These are phyloP conservation scores for Ustilago shanxiensis DNA, from an alignment of 1,284 basidiomycete genomes.

Conservation along the genomic window DNA sequence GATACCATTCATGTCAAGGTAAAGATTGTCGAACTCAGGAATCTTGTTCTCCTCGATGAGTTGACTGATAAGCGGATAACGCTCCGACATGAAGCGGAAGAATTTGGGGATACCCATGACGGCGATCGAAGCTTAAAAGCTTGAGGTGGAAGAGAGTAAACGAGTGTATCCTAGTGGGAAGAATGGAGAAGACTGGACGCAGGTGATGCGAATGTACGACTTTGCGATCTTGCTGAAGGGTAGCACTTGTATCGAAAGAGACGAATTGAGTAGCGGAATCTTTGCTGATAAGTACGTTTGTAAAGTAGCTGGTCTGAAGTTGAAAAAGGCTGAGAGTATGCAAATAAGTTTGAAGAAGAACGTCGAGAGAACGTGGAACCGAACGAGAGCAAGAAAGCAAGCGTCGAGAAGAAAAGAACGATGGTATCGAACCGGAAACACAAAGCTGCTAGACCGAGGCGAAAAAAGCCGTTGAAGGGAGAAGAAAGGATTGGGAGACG, in stretches of 20 bases:
- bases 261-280: neutral
- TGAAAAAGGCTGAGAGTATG: slow-evolving; percentile 6
- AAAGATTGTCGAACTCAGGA: slow-evolving; percentile 87
- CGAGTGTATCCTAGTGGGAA: slow-evolving; percentile 1
- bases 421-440: slow-evolving; percentile 16
- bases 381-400: slow-evolving; percentile 19
- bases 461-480: slow-evolving; percentile 38
- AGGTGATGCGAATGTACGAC: neutral
- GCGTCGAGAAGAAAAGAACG: slow-evolving; percentile 17
- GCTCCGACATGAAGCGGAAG: slow-evolving; percentile 79
- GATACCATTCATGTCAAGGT: slow-evolving; percentile 98
- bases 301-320: neutral
- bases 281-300: neutral
- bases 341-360: slow-evolving; percentile 30
- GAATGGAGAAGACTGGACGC: neutral
- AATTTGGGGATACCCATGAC: slow-evolving; percentile 72
- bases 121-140: slow-evolving; percentile 16
- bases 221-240: neutral
- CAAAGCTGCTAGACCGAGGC: slow-evolving; percentile 47
- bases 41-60: slow-evolving; percentile 96
- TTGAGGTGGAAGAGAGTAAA: neutral
- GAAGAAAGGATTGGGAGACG: slow-evolving; percentile 3
- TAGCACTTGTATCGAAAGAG: neutral
- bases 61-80: slow-evolving; percentile 97
- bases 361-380: slow-evolving; percentile 13